A percentile compares a stretch with the other conserved stretches of the same genome.
These are phyloP conservation scores for Panus rudis DNA, from an alignment of 768 basidiomycete genomes.

Conservation along the genomic window DNA sequence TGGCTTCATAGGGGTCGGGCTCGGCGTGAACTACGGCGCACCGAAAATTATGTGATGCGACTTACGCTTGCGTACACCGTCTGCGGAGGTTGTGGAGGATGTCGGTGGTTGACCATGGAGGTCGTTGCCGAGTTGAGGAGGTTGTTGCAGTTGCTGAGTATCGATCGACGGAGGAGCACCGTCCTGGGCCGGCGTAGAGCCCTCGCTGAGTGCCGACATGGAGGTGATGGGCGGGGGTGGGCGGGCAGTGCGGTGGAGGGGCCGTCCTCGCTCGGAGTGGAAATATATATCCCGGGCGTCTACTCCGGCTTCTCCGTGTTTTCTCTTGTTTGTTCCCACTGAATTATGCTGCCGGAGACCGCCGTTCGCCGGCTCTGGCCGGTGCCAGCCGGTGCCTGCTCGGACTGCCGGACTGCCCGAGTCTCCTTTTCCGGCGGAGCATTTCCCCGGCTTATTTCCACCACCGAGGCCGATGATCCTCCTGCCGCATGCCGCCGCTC, in stretches of 20 bases:
- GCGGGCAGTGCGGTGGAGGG: slow-evolving; percentile 1
- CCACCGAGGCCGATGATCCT: too few species aligned
- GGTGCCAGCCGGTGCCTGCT: slow-evolving; percentile 2
- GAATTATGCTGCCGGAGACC: too few species aligned
- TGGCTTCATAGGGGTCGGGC: slow-evolving; percentile 38
- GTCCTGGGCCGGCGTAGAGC: slow-evolving; percentile 62
- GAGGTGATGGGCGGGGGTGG: slow-evolving; percentile 34
- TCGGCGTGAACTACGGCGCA: slow-evolving; percentile 12
- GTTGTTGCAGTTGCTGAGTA: slow-evolving; percentile 43
- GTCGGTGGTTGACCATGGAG: too few species aligned
- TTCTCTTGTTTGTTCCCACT: too few species aligned
- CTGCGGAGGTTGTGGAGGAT: slow-evolving; percentile 22
- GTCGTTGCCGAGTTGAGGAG: slow-evolving; percentile 27
- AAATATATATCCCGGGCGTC: too few species aligned
- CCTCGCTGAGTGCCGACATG: slow-evolving; percentile 75
- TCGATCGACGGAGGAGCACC: slow-evolving; percentile 55
- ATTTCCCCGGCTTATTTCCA: not conserved
- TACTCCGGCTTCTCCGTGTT: too few species aligned
- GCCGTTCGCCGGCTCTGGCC: too few species aligned
- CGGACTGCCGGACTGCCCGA: too few species aligned
- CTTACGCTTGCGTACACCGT: slow-evolving; percentile 53
- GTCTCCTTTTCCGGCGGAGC: not conserved
- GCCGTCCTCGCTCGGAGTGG: too few species aligned
- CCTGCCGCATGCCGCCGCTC: too few species aligned
- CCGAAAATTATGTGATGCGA: slow-evolving; percentile 11